These are phyloP conservation scores for Neofusicoccum cordaticola DNA, from an alignment of 2,329 filamentous ascomycete genomes.

Conservation along the genomic window DNA sequence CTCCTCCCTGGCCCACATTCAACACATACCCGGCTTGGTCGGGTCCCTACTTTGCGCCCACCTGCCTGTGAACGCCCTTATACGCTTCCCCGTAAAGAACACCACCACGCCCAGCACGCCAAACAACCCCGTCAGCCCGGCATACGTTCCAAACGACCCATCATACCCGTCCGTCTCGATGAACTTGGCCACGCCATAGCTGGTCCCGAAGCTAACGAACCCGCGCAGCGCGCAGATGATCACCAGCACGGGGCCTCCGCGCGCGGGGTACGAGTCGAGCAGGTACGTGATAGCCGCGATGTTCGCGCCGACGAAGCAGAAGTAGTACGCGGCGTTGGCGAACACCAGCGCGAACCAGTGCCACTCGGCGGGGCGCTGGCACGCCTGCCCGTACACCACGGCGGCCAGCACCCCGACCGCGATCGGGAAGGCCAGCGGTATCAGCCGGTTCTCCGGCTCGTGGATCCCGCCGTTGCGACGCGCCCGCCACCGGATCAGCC, in stretches of 20 bases:
- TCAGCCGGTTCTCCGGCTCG: slow-evolving; percentile 41
- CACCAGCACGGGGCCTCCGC: slow-evolving; percentile 43
- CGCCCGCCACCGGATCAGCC: slow-evolving; percentile 35
- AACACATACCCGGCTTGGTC: slow-evolving; percentile 1
- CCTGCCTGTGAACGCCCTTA: slow-evolving; percentile 29
- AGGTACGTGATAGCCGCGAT: slow-evolving; percentile 46
- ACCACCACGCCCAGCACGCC: slow-evolving; percentile 30
- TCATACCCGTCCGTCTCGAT: slow-evolving; percentile 32
- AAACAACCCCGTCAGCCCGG: slow-evolving; percentile 29
- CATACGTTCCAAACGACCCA: slow-evolving; percentile 32
- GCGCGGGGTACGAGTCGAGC: slow-evolving; percentile 45
- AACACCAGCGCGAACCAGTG: slow-evolving; percentile 38
- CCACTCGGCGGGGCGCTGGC: slow-evolving; percentile 32
- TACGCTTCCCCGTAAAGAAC: slow-evolving; percentile 32
- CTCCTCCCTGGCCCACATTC: background rate
- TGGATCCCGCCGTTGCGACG: slow-evolving; percentile 40
- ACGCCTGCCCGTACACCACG: slow-evolving; percentile 39
- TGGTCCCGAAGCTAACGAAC: slow-evolving; percentile 45
- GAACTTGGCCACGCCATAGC: slow-evolving; percentile 38
- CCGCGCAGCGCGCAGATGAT: slow-evolving; percentile 48
- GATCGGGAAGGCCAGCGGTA: slow-evolving; percentile 38
- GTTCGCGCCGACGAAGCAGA: slow-evolving; percentile 43
- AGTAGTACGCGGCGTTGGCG: slow-evolving; percentile 31
- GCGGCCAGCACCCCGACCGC: slow-evolving; percentile 38
- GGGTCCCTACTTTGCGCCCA: slow-evolving; percentile 26